Evolutionary conservation across 2,329 filamentous ascomycete species (phyloP), one percentile per base, ranked within the genome.

Genomic region (Amauroascus niger): DNA sequence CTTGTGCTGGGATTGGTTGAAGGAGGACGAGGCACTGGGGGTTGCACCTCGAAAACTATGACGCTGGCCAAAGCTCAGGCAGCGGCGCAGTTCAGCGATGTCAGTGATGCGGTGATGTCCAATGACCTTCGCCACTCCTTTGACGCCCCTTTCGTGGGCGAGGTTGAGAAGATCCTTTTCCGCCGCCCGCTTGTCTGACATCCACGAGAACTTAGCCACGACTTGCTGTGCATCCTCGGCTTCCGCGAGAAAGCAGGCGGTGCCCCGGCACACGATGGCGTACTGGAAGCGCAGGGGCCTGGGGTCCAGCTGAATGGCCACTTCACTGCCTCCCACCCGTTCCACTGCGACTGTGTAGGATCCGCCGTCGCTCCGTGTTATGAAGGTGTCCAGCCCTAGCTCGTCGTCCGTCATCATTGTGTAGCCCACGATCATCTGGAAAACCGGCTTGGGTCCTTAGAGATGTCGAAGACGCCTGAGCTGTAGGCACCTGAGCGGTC

Each of bases 151-250:
- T 49, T 64, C 52, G 26, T 50, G 14, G 33, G 54, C 57, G 37
- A 58, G 51, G 40, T 63, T 62, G 33, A 68, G 61, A 30, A 62
- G 55, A 28, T 66, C 56, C 41, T 54, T 55, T 53, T 67, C 65
- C 6, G 57, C 47, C 37, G 52, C 37, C 52, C 59, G 61, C 61
- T 63, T 64, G 39, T 66, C 59, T 37, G 60, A 67, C 28, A 55
- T 58, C 63, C 60, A 68, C 41, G 62, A 61, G 55, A 68, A 68
- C 56, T 69, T 68, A n/a, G 63, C 60, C 6, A 69, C 59, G 14
- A n/a, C 56, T 35, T 61, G 46, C 57, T 49, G 57, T 33, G 63
- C 48, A 30, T 52, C 55, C 14, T 24, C 20, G 46, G 18, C 33
- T 20, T 55, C 55, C 20, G 53, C 45, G 33, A 60, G 20, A 57